These are phyloP conservation scores for Calonectria pteridis DNA, from an alignment of 2,329 filamentous ascomycete species.

Conservation along the genomic window DNA sequence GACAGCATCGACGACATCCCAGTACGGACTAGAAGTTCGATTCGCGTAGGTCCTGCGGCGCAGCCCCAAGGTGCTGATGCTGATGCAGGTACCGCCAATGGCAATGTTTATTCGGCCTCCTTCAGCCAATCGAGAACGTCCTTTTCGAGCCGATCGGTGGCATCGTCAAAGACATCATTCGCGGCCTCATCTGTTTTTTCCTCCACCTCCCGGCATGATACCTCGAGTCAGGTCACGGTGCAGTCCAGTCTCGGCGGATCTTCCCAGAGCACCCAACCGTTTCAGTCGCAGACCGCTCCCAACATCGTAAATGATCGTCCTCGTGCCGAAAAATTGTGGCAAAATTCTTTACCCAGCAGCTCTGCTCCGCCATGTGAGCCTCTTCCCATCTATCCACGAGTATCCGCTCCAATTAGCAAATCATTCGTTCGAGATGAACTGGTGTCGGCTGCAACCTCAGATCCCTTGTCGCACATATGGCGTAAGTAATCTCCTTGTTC, in stretches of 20 bases:
- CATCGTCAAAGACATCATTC: constrained; percentile 49
- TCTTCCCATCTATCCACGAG: constrained; percentile 31
- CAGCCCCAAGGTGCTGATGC: constrained; percentile 25
- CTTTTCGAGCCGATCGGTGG: constrained; percentile 41
- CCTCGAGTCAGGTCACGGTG: constrained; percentile 51
- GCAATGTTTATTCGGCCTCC: background rate
- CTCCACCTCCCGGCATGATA: constrained; percentile 33
- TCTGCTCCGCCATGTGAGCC: constrained; percentile 34
- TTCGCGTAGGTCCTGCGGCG: constrained; percentile 19
- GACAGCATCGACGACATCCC: constrained; percentile 37
- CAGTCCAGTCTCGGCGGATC: background rate
- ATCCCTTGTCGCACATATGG: constrained; percentile 53
- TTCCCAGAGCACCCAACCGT: background rate
- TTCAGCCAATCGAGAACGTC: constrained; percentile 33
- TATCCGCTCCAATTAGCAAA: constrained; percentile 7
- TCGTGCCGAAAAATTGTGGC: background rate
- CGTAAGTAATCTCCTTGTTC: constrained; percentile 49
- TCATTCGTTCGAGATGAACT: background rate
- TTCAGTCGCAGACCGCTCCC: background rate
- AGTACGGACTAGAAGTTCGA: constrained; percentile 36
- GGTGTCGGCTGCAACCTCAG: constrained; percentile 6
- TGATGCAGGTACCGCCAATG: constrained; percentile 26
- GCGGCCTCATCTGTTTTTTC: constrained; percentile 50
- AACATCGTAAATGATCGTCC: background rate
- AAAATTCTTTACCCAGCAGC: background rate